These are phyloP conservation scores for Didymella sp. DNA, from an alignment of 2,329 filamentous ascomycete species.

Conservation along the genomic window DNA sequence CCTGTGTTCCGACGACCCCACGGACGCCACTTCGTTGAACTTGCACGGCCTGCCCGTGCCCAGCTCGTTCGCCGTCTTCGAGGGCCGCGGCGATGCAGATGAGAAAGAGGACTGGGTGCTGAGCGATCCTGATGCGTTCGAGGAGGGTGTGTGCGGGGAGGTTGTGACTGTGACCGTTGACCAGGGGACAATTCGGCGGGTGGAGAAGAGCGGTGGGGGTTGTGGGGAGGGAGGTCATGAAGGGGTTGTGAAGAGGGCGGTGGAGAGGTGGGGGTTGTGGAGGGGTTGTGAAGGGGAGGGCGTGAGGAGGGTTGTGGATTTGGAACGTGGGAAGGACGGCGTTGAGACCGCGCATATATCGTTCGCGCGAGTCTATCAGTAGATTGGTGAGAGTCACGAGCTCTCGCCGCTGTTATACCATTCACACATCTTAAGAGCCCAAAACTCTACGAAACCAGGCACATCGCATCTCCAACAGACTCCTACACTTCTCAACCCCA, in stretches of 20 bases:
- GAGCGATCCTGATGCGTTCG: constrained; percentile 86
- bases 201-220: constrained; percentile 87
- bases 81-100: constrained; percentile 53
- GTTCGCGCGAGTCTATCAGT: no score
- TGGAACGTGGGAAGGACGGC: no score
- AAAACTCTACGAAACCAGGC: no score
- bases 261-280: constrained; percentile 69
- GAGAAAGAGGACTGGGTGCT: constrained; percentile 70
- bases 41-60: constrained; percentile 75
- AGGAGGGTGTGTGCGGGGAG: constrained; percentile 86
- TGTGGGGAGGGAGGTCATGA: constrained; percentile 69
- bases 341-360: no score
- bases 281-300: constrained; percentile 32
- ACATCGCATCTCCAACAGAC: no score
- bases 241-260: constrained; percentile 65
- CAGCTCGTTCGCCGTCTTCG: constrained; percentile 79
- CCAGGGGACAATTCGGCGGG: constrained; percentile 72
- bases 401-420: no score
- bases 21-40: constrained; percentile 62
- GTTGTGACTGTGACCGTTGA: constrained; percentile 84
- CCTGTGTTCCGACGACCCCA: constrained; percentile 71
- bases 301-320: neutral
- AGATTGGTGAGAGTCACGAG: no score
- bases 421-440: no score
- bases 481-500: no score